Evolutionary conservation across 192 early-diverging fungal genomes (phyloP), one percentile per base, ranked within the genome.

Genomic region (Rhizophagus clarus): DNA sequence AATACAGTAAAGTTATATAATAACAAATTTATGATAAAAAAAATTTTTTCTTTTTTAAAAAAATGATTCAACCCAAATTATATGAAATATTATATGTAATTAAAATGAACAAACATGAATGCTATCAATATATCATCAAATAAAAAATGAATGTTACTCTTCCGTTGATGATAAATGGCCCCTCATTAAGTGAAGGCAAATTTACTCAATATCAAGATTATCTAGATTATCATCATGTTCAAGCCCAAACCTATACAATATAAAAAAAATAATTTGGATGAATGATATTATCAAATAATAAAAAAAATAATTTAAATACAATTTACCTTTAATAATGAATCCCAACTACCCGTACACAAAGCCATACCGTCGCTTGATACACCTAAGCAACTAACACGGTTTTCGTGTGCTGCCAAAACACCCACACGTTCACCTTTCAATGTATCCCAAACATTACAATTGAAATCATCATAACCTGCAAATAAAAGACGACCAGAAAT

Each of bases 391-490:
- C 93, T 95, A 31, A 99, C 97, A 34, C 97, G 91, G 88, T 99
- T 99, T 72, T 98, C 97, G 84, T 99, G 98, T 51, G 92, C 93
- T 56, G 94, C 92, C 78, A 99, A 81, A 9, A 97, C 96, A 49
- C 96, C 96, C 20, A 99, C 95, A 67, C 97, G 88, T 71, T 98
- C 94, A 63, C 96, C 95, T 86, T 97, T 96, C 56, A 99, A 89
- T 34, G 97, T 97, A 85, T 99, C 98, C 98, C 98, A 99, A 15
- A 99, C 97, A 81, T 99, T 98, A 90, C 97, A 98, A 88, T 98
- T 98, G 85, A 96, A 99, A 85, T 99, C 97, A 81, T 99, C 98
- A 80, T 99, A 99, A 29, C 98, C 98, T 32, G 97, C 96, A 93
- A 99, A 99, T 76, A 99, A 83, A 37, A 99, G 85, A 24, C 98